These are phyloP conservation scores for Psilocybe cubensis DNA, from an alignment of 768 basidiomycete species.

Conservation along the genomic window DNA sequence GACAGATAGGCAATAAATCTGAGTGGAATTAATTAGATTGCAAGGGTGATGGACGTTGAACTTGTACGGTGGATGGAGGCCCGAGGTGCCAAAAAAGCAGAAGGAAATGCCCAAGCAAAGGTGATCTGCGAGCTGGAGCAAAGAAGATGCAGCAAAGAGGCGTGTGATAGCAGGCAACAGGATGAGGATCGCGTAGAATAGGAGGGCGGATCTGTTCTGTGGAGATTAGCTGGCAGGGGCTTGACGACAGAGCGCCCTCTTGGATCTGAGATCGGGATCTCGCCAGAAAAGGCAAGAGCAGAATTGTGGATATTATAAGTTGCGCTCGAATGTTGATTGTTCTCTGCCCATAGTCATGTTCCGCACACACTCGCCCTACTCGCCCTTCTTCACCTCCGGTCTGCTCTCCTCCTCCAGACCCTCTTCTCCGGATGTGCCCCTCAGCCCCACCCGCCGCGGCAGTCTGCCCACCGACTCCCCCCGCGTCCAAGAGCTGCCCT, in stretches of 20 bases:
- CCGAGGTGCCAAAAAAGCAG: too few species aligned
- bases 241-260: constrained; percentile 12
- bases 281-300: neutral
- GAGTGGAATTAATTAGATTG: too few species aligned
- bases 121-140: too few species aligned
- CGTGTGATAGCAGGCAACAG: too few species aligned
- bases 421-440: constrained; percentile 23
- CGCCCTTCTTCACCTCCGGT: constrained; percentile 68
- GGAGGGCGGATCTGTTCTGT: neutral
- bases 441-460: constrained; percentile 31
- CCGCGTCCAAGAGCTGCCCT: constrained; percentile 24
- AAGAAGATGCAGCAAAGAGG: too few species aligned
- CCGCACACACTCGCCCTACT: constrained; percentile 53
- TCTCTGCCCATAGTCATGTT: constrained; percentile 33
- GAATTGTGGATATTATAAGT: neutral
- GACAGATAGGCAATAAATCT: too few species aligned
- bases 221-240: constrained; percentile 14
- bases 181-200: too few species aligned
- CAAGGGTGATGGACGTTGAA: too few species aligned
- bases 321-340: too few species aligned
- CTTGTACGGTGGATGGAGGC: too few species aligned
- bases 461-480: constrained; percentile 38
- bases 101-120: too few species aligned
- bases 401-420: constrained; percentile 38
- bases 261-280: constrained; percentile 8